Conservation (phyloP, 805 yeast species). For the Blastobotrys parvus region DNA sequence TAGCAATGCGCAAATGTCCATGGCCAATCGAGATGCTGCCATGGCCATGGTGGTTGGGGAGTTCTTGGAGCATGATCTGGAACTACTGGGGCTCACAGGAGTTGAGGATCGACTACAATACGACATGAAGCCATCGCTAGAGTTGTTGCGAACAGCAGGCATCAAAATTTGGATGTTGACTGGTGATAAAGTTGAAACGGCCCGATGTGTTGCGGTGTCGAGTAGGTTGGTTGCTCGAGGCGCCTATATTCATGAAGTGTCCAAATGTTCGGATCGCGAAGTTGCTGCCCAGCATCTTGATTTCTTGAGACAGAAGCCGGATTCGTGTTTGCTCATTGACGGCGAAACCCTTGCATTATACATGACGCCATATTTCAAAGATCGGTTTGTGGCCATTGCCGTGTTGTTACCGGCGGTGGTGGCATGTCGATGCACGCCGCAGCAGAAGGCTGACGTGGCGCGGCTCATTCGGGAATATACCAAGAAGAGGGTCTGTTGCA, state of each 20-base stretch:
- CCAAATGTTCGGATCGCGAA: conserved; percentile 44
- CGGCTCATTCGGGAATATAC: conserved; percentile 66
- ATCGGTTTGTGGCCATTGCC: conserved; percentile 72
- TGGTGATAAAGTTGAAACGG: conserved; percentile 98
- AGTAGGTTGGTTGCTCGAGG: conserved; percentile 90
- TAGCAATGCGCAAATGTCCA: conserved; percentile 63
- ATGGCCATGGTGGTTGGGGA: conserved; percentile 63
- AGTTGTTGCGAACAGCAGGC: conserved; percentile 90
- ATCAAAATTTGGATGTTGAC: conserved; percentile 98
- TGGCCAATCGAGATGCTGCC: conserved; percentile 68
- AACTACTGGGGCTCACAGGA: conserved; percentile 86
- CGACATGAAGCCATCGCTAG: conserved; percentile 87
- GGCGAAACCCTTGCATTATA: conserved; percentile 81
- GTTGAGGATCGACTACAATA: conserved; percentile 92
- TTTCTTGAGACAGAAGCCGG: conserved; percentile 51
- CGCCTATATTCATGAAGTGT: conserved; percentile 81
- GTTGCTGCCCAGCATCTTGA: conserved; percentile 75
- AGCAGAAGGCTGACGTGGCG: conserved; percentile 96
- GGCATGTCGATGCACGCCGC: conserved; percentile 98
- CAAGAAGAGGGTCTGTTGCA: conserved; percentile 88
- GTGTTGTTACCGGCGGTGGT: conserved; percentile 85
- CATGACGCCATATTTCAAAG: conserved; percentile 49
- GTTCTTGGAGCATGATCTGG: conserved; percentile 74
- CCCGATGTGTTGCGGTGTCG: conserved; percentile 94
- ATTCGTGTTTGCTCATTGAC: conserved; percentile 77